These are phyloP conservation scores for Trichophyton equinum DNA, from an alignment of 2,329 filamentous ascomycete species.

Conservation along the genomic window DNA sequence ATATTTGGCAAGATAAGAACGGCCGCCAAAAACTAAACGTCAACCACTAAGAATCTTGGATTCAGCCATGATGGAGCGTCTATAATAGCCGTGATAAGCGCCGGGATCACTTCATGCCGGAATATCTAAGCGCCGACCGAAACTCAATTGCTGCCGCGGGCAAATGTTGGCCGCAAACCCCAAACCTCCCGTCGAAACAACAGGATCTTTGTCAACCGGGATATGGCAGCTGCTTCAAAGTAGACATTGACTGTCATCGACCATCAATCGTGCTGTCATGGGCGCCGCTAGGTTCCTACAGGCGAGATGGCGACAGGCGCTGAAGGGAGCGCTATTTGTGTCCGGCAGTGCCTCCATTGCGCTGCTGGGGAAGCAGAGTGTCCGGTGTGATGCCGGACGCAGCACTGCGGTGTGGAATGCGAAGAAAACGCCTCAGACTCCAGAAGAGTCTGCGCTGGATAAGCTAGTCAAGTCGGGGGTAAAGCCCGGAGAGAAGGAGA, in stretches of 20 bases:
- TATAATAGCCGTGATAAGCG: neutral
- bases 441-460: neutral
- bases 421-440: neutral
- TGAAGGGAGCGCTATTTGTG: conserved; percentile 22
- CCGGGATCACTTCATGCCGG: neutral
- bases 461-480: neutral
- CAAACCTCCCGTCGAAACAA: neutral
- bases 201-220: no score
- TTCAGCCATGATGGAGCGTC: no score
- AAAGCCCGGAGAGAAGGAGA: neutral
- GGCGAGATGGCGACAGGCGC: conserved; percentile 26
- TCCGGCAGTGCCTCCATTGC: conserved; percentile 18
- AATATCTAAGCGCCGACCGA: neutral
- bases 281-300: conserved; percentile 22
- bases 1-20: no score
- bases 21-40: neutral
- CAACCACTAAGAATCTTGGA: neutral
- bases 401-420: conserved; percentile 9
- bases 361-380: conserved; percentile 5
- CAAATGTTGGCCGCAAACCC: neutral
- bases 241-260: conserved; percentile 8
- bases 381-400: conserved; percentile 12
- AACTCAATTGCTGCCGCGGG: conserved; percentile 1
- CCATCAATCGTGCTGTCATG: conserved; percentile 22
- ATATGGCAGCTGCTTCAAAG: neutral